Base-by-base conservation (phyloP, 2,329 filamentous ascomycete species). In the Sordariomycetes sp. region DNA sequence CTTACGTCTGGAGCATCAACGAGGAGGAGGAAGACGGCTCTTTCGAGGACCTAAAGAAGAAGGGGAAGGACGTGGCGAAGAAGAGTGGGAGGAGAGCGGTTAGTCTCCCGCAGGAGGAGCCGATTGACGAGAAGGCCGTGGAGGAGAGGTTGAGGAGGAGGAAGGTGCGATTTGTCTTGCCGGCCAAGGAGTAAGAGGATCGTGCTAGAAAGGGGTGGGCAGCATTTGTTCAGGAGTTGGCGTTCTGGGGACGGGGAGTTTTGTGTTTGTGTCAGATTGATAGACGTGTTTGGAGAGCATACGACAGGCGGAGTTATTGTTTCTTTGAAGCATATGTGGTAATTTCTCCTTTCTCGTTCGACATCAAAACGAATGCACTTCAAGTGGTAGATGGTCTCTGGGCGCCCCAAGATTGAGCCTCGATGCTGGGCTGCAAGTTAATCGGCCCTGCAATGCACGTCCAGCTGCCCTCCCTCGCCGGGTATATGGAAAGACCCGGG, bases 151-250 rank as follows among this genome's bases (percentile, higher is more conserved):
- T 42, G n/a, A 39, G 34, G 55, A 51, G 42, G 48, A 48, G 48
- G 20, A 56, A 56, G 48, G 55, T 56, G n/a, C 28, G 55, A 20
- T 56, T 56, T 15, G 55, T 42, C 32, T 25, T 56, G 34, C 55
- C 55, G 4, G 45, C 12, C n/a, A 50, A 50, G 20, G 45, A 50
- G 45, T 50, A 20, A 39, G 2, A 13, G 36, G n/a, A n/a, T 13
- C 17, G 36, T 4, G 17, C 15, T 17, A 17, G 17, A 12, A 17
- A 3, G 36, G 36, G 24, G 45, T 50, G 20, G 45, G 45, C 22
- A 24, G 20, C 20, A 10, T 22, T n/a, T 8, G 12, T 24, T 24
- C 2, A 22, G 45, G n/a, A 2, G 45, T 50, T 50, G 45, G 45
- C 45, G 20, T 45, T 45, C n/a, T 7, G 39, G 39, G 2, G 39